These are phyloP conservation scores for Acer saccharum DNA, from an alignment of 345 rosid species.

Conservation along the genomic window DNA sequence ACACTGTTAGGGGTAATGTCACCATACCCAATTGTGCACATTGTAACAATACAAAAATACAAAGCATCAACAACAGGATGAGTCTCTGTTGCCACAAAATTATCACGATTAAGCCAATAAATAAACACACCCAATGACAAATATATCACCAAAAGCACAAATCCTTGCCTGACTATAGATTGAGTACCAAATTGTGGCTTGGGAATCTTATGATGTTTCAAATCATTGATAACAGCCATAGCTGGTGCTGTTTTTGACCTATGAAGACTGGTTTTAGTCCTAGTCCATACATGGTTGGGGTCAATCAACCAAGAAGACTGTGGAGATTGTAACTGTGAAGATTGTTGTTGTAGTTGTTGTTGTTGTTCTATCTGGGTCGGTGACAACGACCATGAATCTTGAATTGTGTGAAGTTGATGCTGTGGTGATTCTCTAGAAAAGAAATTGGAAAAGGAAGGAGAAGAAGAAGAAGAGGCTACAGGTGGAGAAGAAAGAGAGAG, in stretches of 20 bases:
- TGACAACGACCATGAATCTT: constrained; percentile 28
- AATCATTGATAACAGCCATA: constrained; percentile 66
- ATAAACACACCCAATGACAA: constrained; percentile 70
- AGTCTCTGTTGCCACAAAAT: constrained; percentile 53
- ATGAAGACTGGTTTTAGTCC: constrained; percentile 48
- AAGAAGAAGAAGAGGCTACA: constrained; percentile 28
- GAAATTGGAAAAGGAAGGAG: constrained; percentile 18
- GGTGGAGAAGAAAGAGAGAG: constrained; percentile 38
- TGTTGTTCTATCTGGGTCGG: constrained; percentile 6
- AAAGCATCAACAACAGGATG: constrained; percentile 92
- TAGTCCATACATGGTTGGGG: constrained; percentile 30
- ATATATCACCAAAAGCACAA: constrained; percentile 56
- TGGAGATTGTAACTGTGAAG: constrained; percentile 14
- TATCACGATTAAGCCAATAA: constrained; percentile 59
- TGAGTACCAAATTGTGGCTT: constrained; percentile 58
- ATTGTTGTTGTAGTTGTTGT: constrained; percentile 13
- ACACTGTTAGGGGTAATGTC: constrained; percentile 72
- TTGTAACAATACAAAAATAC: constrained; percentile 87
- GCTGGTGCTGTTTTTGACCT: constrained; percentile 87
- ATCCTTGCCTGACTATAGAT: constrained; percentile 56
- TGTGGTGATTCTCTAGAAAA: constrained; percentile 19
- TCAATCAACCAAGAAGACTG: constrained; percentile 39
- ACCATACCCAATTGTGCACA: constrained; percentile 97
- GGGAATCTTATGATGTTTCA: constrained; percentile 25
- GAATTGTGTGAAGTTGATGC: constrained; percentile 4